Evolutionary conservation across 2,329 filamentous ascomycete species (phyloP), one percentile per base, ranked within the genome.

Genomic region (Fusarium succisae): DNA sequence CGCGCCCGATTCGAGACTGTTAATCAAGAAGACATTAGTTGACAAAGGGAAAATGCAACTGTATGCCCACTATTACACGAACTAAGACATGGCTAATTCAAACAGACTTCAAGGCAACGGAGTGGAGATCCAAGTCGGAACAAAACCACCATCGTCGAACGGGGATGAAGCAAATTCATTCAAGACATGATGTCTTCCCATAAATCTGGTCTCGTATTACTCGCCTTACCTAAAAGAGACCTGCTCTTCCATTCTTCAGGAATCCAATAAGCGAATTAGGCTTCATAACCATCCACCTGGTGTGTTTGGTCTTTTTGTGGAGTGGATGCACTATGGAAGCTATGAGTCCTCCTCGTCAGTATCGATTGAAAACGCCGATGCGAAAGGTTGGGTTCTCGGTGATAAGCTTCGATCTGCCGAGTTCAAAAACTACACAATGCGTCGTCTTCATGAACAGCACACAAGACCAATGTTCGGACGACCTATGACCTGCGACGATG

Each of bases 271-370:
- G 4, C 24, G 6, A 32, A 39, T 63, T 6, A 30, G 18, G 4
- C 6, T 65, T 4, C 12, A 11, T 2, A 9, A 14, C 6, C 18
- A 53, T 17, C 18, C 44, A 17, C 38, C 45, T 13, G 17, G 8
- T 0, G 22, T 32, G 6, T 65, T 63, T 30, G 4, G 32, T 1
- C 10, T 53, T 3, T 65, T 63, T 5, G 32, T 65, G 13, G 57
- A 65, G 22, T 53, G 62, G 62, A 63, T 53, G 18, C 53, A 65
- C 4, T 38, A 63, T 20, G 32, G 17, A 13, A 20, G 10, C 17
- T 63, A 65, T 11, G 7, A 20, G 4, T 2, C 9, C 2, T 15
- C 3, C 6, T 30, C 24, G 0, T 5, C n/a, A 1, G 5, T 8
- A 28, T 13, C 22, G 4, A 41, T n/a, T 15, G 7, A 26, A 3